Base-by-base conservation (phyloP, 148 eudicot genomes). In the Nepenthes mirabilis region DNA sequence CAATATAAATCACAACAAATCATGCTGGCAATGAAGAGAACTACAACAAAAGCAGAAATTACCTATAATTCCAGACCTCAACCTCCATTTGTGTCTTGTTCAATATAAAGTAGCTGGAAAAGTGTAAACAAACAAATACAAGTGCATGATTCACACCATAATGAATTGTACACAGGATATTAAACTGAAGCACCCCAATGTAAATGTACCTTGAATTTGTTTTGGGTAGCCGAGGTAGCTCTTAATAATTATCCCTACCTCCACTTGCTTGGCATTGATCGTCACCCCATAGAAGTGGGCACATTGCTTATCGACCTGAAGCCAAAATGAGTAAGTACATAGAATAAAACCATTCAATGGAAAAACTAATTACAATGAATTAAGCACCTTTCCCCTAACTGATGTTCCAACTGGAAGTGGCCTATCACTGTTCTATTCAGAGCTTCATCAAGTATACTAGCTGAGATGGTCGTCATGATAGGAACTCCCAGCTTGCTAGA, bases 271-370 rank as follows among this genome's bases (percentile, higher is more conserved):
- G 45, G 88, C 93, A 63, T 58, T 88, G 66, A 91, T 81, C 47
- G 88, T 83, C 60, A 91, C 96, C 36, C 97, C 88, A 80, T 85
- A 91, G 69, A 91, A 91, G 61, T 91, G 97, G 47, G 97, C 97
- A 64, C 81, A 70, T 67, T 91, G 97, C 77, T 91, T 91, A 50
- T 91, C 97, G 58, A 91, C 97, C 97, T 91, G 80, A 65, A 71
- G 40, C 48, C 23, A 40, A 40, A 4, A 40, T 40, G 8, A 37
- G 49, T 7, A 5, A n/a, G 56, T 35, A 48, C 52, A 47, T 12
- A 23, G 43, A 59, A 58, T 33, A 11, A 57, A 49, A 1, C 34
- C 5, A 9, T 34, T 40, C 5, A 36, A 61, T 6, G 34, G 5
- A 49, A 34, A 33, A 6, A 34, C 53, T 9, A 51, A 34, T 34